These are phyloP conservation scores for Heritiera fomes DNA, from an alignment of 345 rosid genomes.

Conservation along the genomic window DNA sequence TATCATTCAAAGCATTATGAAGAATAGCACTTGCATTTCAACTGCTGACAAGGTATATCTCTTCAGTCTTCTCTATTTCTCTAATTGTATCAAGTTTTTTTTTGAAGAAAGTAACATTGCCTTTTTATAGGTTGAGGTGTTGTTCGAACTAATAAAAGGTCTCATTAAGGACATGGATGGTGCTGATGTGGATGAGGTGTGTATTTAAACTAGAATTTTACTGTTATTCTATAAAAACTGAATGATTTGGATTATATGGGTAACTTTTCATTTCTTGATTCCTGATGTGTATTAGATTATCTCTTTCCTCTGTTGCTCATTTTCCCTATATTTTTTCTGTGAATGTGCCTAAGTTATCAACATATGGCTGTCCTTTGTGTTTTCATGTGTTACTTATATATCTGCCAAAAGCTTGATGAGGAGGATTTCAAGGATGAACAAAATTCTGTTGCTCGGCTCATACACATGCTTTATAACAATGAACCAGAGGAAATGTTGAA, in stretches of 20 bases:
- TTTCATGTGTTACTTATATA: not conserved
- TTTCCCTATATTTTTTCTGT: not conserved
- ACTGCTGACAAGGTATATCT: conserved; percentile 67
- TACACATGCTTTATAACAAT: conserved; percentile 74
- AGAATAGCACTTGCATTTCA: conserved; percentile 64
- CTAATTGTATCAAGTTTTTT: not conserved
- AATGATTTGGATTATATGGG: not conserved
- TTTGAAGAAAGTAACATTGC: conserved; percentile 18
- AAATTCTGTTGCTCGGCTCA: conserved; percentile 82
- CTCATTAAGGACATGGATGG: conserved; percentile 82
- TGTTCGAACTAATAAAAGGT: conserved; percentile 80
- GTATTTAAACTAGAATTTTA: not conserved
- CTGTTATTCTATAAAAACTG: conserved; percentile 10
- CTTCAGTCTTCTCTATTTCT: conserved; percentile 27
- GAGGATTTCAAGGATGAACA: conserved; percentile 92
- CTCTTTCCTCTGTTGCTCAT: not conserved
- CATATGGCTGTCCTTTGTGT: conserved; percentile 11
- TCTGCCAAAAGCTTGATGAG: conserved; percentile 62
- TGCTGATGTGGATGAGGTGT: conserved; percentile 59
- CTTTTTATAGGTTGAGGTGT: conserved; percentile 71
- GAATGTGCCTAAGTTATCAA: not conserved
- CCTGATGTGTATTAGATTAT: not conserved
- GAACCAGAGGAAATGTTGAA: conserved; percentile 84
- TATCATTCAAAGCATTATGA: conserved; percentile 82
- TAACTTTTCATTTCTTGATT: not conserved